Evolutionary conservation across 2,329 filamentous ascomycete genomes (phyloP), one percentile per base, ranked within the genome.

Genomic region (Penicillium digitatum): DNA sequence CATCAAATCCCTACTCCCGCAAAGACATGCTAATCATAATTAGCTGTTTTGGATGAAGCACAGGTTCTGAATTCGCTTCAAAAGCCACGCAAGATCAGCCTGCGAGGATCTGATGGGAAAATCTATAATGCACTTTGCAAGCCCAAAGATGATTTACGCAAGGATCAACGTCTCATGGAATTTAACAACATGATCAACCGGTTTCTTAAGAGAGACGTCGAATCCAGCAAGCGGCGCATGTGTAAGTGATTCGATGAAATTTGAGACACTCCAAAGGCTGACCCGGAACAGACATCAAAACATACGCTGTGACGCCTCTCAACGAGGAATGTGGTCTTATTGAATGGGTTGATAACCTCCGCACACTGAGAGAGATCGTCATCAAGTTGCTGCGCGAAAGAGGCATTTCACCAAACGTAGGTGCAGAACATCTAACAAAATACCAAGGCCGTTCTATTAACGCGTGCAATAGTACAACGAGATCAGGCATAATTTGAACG

Each of bases 131-230:
- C 99, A 8, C 81, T 99, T 53, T 95, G 95, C 78, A 99, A 99
- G 69, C 95, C 94, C 9, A 97, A 97, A 72, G 94, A 99, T 70
- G 95, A 99, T 71, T 82, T 99, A 24, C 88, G 94, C 48, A 99
- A 95, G 62, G 95, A 99, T 67, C 93, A 97, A 72, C 90, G 94
- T 48, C 85, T 99, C 20, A 99, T 99, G 92, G 95, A 99, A 70
- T 99, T 99, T 79, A 99, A 97, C 71, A 86, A 88, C 43, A 94
- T 97, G 84, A 97, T 99, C 78, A 99, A 99, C 71, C 84, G 94
- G 56, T 90, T 93, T 3, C 76, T 99, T 54, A 96, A 96, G 69
- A 86, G 89, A 58, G 92, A 97, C 66, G 87, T 92, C 2, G 92
- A 96, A 69, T 89, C 91, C 16, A 95, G 89, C 72, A 88, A 90